These are phyloP conservation scores for Phellopilus nigrolimitatus DNA, from an alignment of 1,284 basidiomycete genomes.

Conservation along the genomic window DNA sequence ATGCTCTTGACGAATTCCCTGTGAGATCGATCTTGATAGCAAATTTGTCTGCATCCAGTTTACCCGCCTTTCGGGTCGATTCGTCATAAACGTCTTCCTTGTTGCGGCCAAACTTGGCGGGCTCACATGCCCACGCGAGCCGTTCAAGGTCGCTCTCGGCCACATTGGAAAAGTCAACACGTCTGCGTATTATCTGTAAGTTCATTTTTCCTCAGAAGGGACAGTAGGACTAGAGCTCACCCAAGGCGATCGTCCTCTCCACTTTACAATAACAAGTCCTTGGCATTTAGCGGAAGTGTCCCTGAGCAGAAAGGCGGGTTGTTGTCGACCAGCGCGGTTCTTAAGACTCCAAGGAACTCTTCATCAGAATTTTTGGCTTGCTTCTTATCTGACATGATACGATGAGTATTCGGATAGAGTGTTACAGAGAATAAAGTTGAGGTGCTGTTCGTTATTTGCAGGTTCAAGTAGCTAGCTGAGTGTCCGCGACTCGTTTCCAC, in stretches of 20 bases:
- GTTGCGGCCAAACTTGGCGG: conserved; percentile 9
- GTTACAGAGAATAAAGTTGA: no score
- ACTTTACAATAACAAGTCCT: neutral
- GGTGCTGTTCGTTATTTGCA: no score
- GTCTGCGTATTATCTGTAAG: neutral
- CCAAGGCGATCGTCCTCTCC: neutral
- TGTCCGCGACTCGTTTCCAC: no score
- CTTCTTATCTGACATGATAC: no score
- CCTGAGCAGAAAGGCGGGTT: neutral
- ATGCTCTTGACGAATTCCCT: no score
- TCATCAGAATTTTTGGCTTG: no score
- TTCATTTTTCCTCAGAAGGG: neutral
- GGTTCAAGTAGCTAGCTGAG: no score
- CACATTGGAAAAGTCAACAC: conserved; percentile 4
- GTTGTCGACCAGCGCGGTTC: no score
- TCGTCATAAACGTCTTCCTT: conserved; percentile 13
- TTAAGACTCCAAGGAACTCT: no score
- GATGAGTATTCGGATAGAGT: no score
- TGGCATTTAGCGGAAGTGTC: neutral
- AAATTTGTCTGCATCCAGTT: conserved; percentile 13
- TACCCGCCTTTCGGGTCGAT: conserved; percentile 15
- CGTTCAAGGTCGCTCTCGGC: neutral
- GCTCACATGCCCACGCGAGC: conserved; percentile 3
- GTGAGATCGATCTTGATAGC: conserved; percentile 1
- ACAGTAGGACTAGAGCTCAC: neutral